A percentile compares a stretch with the other conserved stretches of the same genome.
These are phyloP conservation scores for Podaxis sp. DNA, from an alignment of 768 basidiomycete species.

Conservation along the genomic window DNA sequence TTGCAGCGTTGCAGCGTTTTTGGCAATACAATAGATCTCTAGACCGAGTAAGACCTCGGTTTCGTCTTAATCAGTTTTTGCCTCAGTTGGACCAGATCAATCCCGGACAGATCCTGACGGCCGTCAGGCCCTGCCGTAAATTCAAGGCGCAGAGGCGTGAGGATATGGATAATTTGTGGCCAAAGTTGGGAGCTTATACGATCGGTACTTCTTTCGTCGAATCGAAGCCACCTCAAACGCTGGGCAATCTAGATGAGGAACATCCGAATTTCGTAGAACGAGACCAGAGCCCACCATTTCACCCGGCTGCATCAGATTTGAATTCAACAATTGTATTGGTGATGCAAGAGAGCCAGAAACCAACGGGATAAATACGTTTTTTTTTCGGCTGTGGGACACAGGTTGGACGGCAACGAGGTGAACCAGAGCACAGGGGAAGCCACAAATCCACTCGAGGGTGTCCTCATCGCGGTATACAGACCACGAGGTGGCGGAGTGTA, in stretches of 20 bases:
- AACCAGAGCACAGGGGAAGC: not conserved
- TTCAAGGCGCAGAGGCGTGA: constrained; percentile 4
- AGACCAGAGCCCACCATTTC: not conserved
- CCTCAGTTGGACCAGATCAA: constrained; percentile 14
- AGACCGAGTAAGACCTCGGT: constrained; percentile 22
- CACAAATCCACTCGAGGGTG: not conserved
- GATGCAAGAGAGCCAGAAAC: not conserved
- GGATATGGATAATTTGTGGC: constrained; percentile 8
- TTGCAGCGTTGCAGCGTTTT: constrained; percentile 17
- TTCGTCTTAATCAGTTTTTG: constrained; percentile 22
- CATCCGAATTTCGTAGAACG: not conserved
- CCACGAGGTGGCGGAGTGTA: constrained; percentile 7
- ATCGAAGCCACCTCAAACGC: not conserved
- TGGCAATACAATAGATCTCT: constrained; percentile 9
- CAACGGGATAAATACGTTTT: not conserved
- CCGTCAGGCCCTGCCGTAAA: constrained; percentile 9
- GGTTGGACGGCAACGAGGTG: constrained; percentile 1
- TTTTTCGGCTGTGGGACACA: not conserved
- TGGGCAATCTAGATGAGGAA: constrained; percentile 9
- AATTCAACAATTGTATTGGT: not conserved
- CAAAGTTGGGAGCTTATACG: constrained; percentile 9
- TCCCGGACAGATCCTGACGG: constrained; percentile 7
- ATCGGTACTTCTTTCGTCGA: constrained; percentile 9
- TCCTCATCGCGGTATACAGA: not conserved
- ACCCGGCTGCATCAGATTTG: not conserved